Base-by-base conservation (phyloP, 225 moss, liverwort and hornwort genomes). In the Marchantia paleacea region DNA sequence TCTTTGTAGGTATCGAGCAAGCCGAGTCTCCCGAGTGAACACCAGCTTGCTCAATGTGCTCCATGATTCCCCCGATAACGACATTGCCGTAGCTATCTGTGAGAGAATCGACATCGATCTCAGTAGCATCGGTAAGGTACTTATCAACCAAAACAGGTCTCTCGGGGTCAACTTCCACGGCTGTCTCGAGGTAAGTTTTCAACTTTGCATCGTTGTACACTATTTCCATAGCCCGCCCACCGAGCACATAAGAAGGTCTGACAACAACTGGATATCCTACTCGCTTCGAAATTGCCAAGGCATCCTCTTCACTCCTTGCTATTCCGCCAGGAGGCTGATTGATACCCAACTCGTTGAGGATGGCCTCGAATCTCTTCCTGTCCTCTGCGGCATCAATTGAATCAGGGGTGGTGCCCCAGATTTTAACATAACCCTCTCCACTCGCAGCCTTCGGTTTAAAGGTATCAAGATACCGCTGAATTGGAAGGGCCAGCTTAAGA, bases 191-290 rank as follows among this genome's bases (percentile, higher is more conserved):
- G 82, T 99, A 99, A 0, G 88, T 91, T 77, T 93, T 99, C 54
- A 99, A 70, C 69, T 95, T 95, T 7, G 90, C 91, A 81, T 99
- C 95, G 49, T 87, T 79, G 73, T 90, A 99, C n/a, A 99, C 97
- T 26, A 99, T 99, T 82, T 99, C 97, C 97, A 99, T 99, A n/a
- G 95, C 97, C 30, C 97, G 86, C 48, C 97, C 97, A 85, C 97
- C 97, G 61, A 95, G 91, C 53, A 99, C 95, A 78, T 99, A 99
- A 5, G 97, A 97, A 75, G 97, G 97, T 72, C 97, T 81, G 28
- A 97, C 97, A 29, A 97, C 97, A 71, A 97, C 97, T 69, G 97
- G 97, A 82, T 94, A 97, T 64, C 97, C 97, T 57, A 97, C 97
- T 22, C 92, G 90, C 69, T 85, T 83, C 7, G 97, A 94, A 60